Evolutionary conservation across 257 asterid genomes (phyloP), one percentile per base, ranked within the genome.

Genomic region (Pogostemon cablin): DNA sequence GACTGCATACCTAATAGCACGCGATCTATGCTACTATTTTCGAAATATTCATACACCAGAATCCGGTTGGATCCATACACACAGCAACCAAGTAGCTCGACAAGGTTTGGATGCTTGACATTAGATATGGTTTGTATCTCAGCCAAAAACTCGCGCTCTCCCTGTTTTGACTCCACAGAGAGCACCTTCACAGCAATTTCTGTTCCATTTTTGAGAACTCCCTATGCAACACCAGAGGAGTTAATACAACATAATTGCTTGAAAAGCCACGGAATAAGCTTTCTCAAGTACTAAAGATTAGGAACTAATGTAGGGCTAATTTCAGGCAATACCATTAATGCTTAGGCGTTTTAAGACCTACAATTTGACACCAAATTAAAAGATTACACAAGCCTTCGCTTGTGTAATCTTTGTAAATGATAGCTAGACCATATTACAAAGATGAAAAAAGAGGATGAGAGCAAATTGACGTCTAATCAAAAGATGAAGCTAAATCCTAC

Each of bases 41-140:
- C 87, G 58, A 92, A 67, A 78, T 83, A 92, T 74, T 90, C 96
- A 63, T 92, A 92, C 49, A 92, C 96, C 85, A 92, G 81, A 63
- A 90, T 85, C 78, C 86, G 81, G 80, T 85, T 76, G 71, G 79
- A 54, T 77, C 82, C 95, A 43, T 88, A 85, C 50, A 86, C 90
- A 81, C 96, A 90, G 85, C 95, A 88, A 64, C 98, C 96, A 38
- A 89, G 83, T 80, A 92, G 76, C 78, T 85, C 88, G 52, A 92
- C 96, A 41, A 92, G 95, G 86, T 90, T 88, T 78, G 96, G 95
- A 82, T 92, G 98, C 79, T 74, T 86, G 77, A 90, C 96, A 71
- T 85, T 80, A 57, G 96, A 88, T 79, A 90, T 88, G 50, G 92
- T 87, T 75, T 88, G 89, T 43, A 92, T 90, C 86, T 92, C 98